These are phyloP conservation scores for Neurospora sp. DNA, from an alignment of 495 filamentous ascomycete genomes.

Conservation along the genomic window DNA sequence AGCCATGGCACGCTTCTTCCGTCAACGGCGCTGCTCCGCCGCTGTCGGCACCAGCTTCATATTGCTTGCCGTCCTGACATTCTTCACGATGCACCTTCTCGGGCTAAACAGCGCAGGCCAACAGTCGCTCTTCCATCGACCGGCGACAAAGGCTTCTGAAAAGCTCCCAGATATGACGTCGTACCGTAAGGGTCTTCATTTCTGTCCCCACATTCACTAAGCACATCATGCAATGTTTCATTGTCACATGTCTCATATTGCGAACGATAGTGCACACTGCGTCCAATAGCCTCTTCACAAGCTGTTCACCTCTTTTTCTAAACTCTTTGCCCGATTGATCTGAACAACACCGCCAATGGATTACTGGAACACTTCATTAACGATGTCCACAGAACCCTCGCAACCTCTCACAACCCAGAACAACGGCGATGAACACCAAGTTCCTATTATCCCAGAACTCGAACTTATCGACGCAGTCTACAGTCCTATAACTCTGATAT, in stretches of 20 bases:
- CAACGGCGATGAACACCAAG: neutral
- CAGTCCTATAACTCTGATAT: constrained; percentile 15
- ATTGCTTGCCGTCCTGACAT: neutral
- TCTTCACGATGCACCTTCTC: neutral
- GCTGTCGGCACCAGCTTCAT: neutral
- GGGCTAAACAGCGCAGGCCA: neutral
- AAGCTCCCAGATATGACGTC: neutral
- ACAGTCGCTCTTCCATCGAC: neutral
- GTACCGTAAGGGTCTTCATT: neutral
- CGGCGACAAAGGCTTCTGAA: neutral
- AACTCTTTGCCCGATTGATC: neutral
- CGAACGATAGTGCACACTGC: neutral
- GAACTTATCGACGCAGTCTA: neutral
- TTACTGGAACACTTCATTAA: neutral
- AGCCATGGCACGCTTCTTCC: neutral
- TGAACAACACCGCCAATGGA: neutral
- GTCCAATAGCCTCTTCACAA: neutral
- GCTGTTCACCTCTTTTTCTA: neutral
- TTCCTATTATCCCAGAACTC: neutral
- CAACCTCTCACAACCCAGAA: neutral
- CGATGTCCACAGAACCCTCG: neutral
- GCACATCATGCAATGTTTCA: neutral
- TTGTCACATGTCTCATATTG: neutral
- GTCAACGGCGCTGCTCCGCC: neutral
- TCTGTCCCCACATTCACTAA: neutral